These are phyloP conservation scores for Ganoderma sp. DNA, from an alignment of 1,284 basidiomycete species.

Conservation along the genomic window DNA sequence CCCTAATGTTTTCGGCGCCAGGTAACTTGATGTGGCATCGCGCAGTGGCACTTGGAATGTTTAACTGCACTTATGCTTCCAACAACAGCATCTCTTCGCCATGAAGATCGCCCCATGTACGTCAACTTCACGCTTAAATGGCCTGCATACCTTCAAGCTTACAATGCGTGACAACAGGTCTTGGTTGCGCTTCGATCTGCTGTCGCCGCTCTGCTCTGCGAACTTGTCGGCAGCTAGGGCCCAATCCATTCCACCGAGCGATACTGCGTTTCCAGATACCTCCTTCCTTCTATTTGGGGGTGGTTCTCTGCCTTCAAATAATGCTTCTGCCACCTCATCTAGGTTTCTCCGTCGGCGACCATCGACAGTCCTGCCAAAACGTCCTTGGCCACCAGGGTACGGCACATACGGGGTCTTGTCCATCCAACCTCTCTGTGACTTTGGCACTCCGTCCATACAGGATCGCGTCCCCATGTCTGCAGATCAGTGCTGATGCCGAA, in stretches of 20 bases:
- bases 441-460: background rate
- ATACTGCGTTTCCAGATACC: background rate
- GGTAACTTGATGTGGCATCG: background rate
- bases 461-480: background rate
- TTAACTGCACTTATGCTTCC: background rate
- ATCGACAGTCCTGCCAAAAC: background rate
- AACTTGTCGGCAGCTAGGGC: background rate
- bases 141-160: background rate
- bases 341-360: background rate
- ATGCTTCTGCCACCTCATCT: background rate
- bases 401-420: background rate
- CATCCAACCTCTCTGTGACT: constrained; percentile 2
- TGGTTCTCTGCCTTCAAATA: background rate
- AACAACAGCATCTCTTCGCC: background rate
- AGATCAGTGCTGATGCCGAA: background rate
- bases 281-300: background rate
- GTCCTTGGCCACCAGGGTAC: background rate
- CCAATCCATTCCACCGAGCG: background rate
- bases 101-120: background rate
- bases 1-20: background rate
- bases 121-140: background rate
- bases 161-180: background rate
- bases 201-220: background rate
- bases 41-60: background rate
- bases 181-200: background rate